A percentile compares a stretch with the other conserved stretches of the same genome.
phyloP scores from a whole-genome alignment of 176 grass and related monocot genomes.

The Cymbopogon citratus region DNA sequence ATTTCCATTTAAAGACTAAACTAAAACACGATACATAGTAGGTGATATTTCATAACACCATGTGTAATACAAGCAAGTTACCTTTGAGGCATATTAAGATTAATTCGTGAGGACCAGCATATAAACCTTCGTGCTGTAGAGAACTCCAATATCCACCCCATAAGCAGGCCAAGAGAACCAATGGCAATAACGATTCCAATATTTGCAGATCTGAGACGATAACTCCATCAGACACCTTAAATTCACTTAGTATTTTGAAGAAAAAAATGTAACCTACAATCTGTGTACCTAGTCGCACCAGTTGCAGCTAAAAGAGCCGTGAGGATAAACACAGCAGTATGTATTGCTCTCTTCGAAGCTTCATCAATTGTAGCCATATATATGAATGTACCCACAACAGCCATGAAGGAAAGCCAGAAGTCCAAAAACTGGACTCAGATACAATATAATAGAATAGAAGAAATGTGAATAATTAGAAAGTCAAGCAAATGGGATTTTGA shows the following conservation, averaged over 20 bases:
- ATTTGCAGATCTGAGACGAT: slow-evolving; percentile 63
- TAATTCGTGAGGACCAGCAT: slow-evolving; percentile 45
- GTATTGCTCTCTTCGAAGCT: slow-evolving; percentile 80
- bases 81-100: slow-evolving; percentile 60
- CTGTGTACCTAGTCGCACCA: slow-evolving; percentile 72
- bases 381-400: slow-evolving; percentile 90
- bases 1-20: slow-evolving; percentile 8
- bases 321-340: slow-evolving; percentile 82
- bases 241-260: slow-evolving; percentile 7
- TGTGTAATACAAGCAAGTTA: slow-evolving; percentile 17
- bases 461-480: not conserved
- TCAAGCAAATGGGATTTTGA: not conserved
- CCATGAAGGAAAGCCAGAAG: slow-evolving; percentile 99
- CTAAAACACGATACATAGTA: not conserved
- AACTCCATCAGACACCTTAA: slow-evolving; percentile 8
- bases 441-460: slow-evolving; percentile 1
- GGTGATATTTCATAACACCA: not conserved
- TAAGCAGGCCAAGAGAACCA: slow-evolving; percentile 74
- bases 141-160: slow-evolving; percentile 87
- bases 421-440: slow-evolving; percentile 72
- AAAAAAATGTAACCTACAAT: not conserved
- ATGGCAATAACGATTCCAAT: slow-evolving; percentile 83
- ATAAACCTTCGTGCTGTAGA: slow-evolving; percentile 53
- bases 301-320: slow-evolving; percentile 87
- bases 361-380: slow-evolving; percentile 92